Percentiles rank a stretch among this genome's conserved stretches.
These are phyloP conservation scores for Saccharomycodes ludwigii DNA, from an alignment of 805 yeast species.

Conservation along the genomic window DNA sequence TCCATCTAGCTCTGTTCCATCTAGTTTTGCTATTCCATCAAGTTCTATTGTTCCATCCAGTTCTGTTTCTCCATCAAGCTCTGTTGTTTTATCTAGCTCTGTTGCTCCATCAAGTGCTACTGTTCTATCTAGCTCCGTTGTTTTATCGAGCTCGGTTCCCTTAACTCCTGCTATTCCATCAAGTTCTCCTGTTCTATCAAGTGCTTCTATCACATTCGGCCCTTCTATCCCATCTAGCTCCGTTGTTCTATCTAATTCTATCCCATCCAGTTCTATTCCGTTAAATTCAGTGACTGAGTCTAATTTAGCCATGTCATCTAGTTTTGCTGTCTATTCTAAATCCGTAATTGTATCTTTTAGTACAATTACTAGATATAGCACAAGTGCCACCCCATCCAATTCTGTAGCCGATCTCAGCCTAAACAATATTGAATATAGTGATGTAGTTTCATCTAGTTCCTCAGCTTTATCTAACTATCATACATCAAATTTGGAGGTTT, in stretches of 20 bases:
- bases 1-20: neutral
- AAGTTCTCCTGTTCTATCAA: neutral
- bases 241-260: slow-evolving; percentile 4
- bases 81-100: slow-evolving; percentile 6
- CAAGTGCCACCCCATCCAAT: slow-evolving; percentile 7
- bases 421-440: no score
- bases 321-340: slow-evolving; percentile 6
- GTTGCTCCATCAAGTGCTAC: slow-evolving; percentile 7
- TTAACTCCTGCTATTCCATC: slow-evolving; percentile 4
- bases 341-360: slow-evolving; percentile 1
- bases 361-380: neutral
- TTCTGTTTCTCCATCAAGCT: slow-evolving; percentile 2
- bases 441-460: no score
- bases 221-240: neutral
- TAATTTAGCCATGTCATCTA: slow-evolving; percentile 6
- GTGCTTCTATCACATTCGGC: slow-evolving; percentile 1
- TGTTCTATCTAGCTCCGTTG: slow-evolving; percentile 1
- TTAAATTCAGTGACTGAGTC: slow-evolving; percentile 4
- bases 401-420: slow-evolving; percentile 8
- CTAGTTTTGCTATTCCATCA: neutral
- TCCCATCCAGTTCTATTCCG: neutral
- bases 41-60: slow-evolving; percentile 6
- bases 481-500: no score
- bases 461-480: no score
- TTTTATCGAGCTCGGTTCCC: slow-evolving; percentile 3